Evolutionary conservation across 805 yeast species (phyloP), one percentile per base, ranked within the genome.

Genomic region (Lipomyces starkeyi): DNA sequence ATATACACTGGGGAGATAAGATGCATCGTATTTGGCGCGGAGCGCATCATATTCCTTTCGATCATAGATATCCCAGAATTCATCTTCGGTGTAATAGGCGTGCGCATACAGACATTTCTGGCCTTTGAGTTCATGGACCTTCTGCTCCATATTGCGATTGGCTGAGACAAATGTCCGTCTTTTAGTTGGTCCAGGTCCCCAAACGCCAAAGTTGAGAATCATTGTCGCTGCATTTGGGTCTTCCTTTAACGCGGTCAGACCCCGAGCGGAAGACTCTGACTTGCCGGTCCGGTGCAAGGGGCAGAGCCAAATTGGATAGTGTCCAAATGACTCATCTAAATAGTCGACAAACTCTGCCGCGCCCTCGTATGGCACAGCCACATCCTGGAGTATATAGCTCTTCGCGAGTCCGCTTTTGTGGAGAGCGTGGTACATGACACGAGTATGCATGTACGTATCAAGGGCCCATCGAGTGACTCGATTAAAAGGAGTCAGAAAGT

Each of bases 391-490:
- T 17, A 57, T 32, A 13, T 57, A 57, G 25, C 47, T 17, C 59
- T 32, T 34, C 17, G 59, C 22, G 13, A 17, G 17, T 13, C 59
- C 59, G 27, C 59, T 57, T 32, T 57, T 32, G 47, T 57, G 59
- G 25, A 57, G 59, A 13, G 59, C 59, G 11, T 57, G 59, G 47
- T 32, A 57, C 59, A 57, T 57, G 49, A 57, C 59, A 11, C 59
- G 59, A 57, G 59, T 57, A 20, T 57, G 59, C 59, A 57, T 14
- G 59, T 20, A 57, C 17, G 3, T 8, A 22, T 57, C 59, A 9
- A 57, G 59, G 54, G 59, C 49, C 59, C 59, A 57, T 17, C 59
- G 59, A 6, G 59, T 57, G 59, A 57, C 52, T n/a, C 59, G 59
- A 37, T 57, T 57, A 37, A 57, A 57, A n/a, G 59, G 59, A 14